Percentiles rank a stretch among this genome's conserved stretches.
Conservation (phyloP, 805 yeast species). For the Saccharomycopsis capsularis region DNA sequence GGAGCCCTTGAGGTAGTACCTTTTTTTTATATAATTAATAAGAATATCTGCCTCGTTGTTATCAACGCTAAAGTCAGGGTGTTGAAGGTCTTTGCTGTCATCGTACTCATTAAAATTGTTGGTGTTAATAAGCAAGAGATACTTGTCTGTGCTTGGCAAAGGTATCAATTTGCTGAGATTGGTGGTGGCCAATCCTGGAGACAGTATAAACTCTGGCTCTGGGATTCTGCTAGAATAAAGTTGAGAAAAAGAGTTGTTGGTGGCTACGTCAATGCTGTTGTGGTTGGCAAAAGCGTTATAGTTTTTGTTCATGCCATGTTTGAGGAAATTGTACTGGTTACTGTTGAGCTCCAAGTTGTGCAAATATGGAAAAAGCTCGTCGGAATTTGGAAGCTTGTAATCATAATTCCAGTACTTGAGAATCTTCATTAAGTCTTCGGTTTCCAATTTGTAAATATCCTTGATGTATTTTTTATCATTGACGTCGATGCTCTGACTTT, state of each 20-base stretch:
- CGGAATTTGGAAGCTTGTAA: constrained; percentile 18
- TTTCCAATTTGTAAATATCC: constrained; percentile 17
- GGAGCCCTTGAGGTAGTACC: constrained; percentile 19
- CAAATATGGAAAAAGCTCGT: constrained; percentile 19
- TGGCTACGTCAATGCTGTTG: neutral
- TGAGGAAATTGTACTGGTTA: constrained; percentile 19
- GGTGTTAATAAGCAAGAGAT: constrained; percentile 20
- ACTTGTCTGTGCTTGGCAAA: constrained; percentile 20
- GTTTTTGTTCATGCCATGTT: neutral
- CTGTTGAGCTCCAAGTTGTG: constrained; percentile 20
- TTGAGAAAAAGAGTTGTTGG: too few relatives aligned
- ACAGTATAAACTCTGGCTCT: too few relatives aligned
- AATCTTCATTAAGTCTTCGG: constrained; percentile 19
- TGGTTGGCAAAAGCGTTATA: neutral
- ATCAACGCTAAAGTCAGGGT: constrained; percentile 22
- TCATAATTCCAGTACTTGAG: constrained; percentile 22
- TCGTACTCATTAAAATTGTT: constrained; percentile 19
- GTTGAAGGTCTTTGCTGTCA: constrained; percentile 21
- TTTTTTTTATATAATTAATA: constrained; percentile 12
- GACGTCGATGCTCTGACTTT: neutral
- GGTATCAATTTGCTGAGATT: constrained; percentile 18
- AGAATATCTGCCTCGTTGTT: constrained; percentile 16
- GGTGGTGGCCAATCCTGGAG: neutral
- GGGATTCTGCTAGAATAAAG: too few relatives aligned
- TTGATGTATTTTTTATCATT: constrained; percentile 9